phyloP scores from a whole-genome alignment of 2,329 filamentous ascomycete genomes.

The Ophiocordyceps australis region DNA sequence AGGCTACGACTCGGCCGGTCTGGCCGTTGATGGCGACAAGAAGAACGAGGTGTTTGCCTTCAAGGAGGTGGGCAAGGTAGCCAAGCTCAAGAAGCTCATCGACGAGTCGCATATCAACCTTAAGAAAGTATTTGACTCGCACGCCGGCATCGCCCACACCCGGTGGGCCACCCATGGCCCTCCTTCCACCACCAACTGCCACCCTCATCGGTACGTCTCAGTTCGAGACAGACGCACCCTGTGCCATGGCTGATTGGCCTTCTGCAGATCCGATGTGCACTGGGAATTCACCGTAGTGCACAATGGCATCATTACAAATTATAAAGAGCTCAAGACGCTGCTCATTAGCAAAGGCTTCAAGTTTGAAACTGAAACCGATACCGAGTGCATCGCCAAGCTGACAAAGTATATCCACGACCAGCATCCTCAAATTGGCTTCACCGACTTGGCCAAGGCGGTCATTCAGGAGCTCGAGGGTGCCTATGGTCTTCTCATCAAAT shows the following conservation, averaged over 20 bases:
- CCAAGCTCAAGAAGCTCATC: constrained; percentile 87
- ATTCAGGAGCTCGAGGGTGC: constrained; percentile 97
- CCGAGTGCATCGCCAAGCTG: constrained; percentile 97
- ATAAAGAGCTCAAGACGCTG: constrained; percentile 96
- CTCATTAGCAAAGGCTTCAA: constrained; percentile 88
- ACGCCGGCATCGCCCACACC: constrained; percentile 97
- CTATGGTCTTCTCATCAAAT: constrained; percentile 95
- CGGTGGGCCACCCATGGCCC: constrained; percentile 96
- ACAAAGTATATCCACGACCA: constrained; percentile 96
- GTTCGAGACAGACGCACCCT: no score
- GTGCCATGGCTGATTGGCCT: no score
- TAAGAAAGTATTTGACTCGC: constrained; percentile 89
- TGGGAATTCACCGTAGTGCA: constrained; percentile 98
- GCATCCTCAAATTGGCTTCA: constrained; percentile 89
- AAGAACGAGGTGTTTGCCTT: constrained; percentile 94
- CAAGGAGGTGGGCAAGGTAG: constrained; percentile 99
- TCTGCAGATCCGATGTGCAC: constrained; percentile 62
- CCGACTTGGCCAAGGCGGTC: constrained; percentile 88
- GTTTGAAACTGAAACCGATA: constrained; percentile 98
- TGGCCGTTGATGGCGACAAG: constrained; percentile 94
- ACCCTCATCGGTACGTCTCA: constrained; percentile 78
- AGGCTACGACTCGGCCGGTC: constrained; percentile 93
- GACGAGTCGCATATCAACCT: constrained; percentile 68
- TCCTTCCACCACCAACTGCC: constrained; percentile 89
- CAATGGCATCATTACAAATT: constrained; percentile 99